Percentiles rank a stretch among this genome's conserved stretches.
phyloP scores from a whole-genome alignment of 208 protist species.

The Naegleria lovaniensis region DNA sequence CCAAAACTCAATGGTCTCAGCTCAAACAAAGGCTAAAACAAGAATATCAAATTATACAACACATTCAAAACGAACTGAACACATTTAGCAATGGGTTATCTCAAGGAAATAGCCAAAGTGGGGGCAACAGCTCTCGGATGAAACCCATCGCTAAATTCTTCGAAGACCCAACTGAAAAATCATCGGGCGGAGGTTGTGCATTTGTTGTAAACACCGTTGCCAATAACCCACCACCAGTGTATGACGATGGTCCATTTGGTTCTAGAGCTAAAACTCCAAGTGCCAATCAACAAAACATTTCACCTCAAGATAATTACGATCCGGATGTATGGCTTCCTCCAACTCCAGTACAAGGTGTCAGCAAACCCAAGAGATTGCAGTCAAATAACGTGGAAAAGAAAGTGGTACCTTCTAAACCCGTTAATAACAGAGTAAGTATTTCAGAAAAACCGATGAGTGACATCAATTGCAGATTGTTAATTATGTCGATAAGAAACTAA shows the following conservation, averaged over 20 bases:
- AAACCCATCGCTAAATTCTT: not conserved
- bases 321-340: constrained; percentile 12
- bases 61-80: not conserved
- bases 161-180: not conserved
- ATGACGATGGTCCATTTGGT: not conserved
- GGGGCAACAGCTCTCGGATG: not conserved
- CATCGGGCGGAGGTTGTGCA: not conserved
- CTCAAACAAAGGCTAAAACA: not conserved
- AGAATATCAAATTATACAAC: not conserved
- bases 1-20: not conserved
- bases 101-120: not conserved
- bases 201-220: not conserved
- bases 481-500: constrained; percentile 36
- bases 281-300: not conserved
- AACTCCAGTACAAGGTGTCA: not conserved
- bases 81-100: not conserved
- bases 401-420: constrained; percentile 64
- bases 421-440: constrained; percentile 61
- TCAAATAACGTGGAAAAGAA: not conserved
- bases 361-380: not conserved
- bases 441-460: not conserved
- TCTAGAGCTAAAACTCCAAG: not conserved
- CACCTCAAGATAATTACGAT: not conserved
- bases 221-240: not conserved
- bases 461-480: constrained; percentile 23